Conservation (phyloP, 768 basidiomycete genomes). For the Russula olivacea region DNA sequence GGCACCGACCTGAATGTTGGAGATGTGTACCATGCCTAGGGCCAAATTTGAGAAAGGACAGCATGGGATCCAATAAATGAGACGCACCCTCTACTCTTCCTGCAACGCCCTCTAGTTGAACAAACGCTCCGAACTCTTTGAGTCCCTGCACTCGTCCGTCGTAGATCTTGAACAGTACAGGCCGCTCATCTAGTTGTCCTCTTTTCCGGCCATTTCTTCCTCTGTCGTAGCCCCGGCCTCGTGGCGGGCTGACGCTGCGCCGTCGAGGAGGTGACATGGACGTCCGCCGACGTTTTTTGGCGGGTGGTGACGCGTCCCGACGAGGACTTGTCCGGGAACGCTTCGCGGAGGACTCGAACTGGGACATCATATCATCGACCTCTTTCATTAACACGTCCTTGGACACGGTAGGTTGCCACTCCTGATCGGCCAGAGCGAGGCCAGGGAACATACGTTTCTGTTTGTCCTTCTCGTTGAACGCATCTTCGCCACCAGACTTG, state of each 20-base stretch:
- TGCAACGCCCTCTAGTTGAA: constrained; percentile 77
- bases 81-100: constrained; percentile 86
- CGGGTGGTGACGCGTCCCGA: constrained; percentile 34
- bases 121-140: constrained; percentile 96
- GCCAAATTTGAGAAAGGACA: not conserved
- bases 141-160: constrained; percentile 76
- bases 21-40: constrained; percentile 95
- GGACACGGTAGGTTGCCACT: constrained; percentile 49
- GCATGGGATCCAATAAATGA: constrained; percentile 12
- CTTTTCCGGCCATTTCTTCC: constrained; percentile 40
- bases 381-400: constrained; percentile 85
- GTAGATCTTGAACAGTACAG: constrained; percentile 93
- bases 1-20: constrained; percentile 78
- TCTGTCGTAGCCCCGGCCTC: constrained; percentile 45
- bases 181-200: constrained; percentile 64
- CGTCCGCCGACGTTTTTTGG: constrained; percentile 64
- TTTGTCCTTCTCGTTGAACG: constrained; percentile 60
- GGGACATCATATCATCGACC: constrained; percentile 83
- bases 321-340: constrained; percentile 43
- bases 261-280: constrained; percentile 44
- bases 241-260: constrained; percentile 52
- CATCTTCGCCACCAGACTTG: constrained; percentile 33
- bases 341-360: constrained; percentile 63
- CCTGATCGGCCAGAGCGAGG: constrained; percentile 73
- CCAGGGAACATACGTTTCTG: constrained; percentile 87